phyloP scores from a whole-genome alignment of 1,284 basidiomycete species.

The Mrakiaceae sp. region DNA sequence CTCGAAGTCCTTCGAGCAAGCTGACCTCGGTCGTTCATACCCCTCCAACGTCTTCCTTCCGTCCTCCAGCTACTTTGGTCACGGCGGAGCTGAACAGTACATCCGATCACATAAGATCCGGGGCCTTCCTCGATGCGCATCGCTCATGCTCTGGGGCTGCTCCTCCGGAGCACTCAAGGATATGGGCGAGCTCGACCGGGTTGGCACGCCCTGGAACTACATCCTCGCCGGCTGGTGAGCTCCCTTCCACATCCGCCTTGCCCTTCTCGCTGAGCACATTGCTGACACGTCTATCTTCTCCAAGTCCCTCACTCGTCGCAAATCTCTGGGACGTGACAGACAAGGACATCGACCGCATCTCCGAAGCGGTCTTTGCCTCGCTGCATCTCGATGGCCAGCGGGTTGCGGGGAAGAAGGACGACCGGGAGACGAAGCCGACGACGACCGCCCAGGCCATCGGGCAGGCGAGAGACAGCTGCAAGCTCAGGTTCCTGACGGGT shows the following conservation, averaged over 20 bases:
- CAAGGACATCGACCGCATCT: conserved; percentile 87
- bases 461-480: conserved; percentile 64
- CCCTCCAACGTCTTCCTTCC: neutral
- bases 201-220: conserved; percentile 86
- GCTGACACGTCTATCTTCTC: neutral
- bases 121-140: conserved; percentile 68
- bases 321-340: conserved; percentile 99
- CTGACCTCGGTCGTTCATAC: neutral
- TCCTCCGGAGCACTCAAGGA: conserved; percentile 80
- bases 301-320: conserved; percentile 78
- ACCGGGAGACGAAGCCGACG: conserved; percentile 23
- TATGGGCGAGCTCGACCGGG: conserved; percentile 85
- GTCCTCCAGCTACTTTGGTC: conserved; percentile 74
- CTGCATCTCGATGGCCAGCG: conserved; percentile 43
- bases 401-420: conserved; percentile 1
- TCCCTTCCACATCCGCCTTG: neutral
- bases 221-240: conserved; percentile 90
- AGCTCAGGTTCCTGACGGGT: conserved; percentile 88
- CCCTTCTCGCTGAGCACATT: neutral
- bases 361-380: conserved; percentile 68
- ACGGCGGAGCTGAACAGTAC: conserved; percentile 92
- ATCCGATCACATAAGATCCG: conserved; percentile 74
- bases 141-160: conserved; percentile 97
- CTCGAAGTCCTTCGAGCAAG: neutral
- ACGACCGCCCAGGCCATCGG: conserved; percentile 72